These are phyloP conservation scores for Aschersonia sp. DNA, from an alignment of 2,329 filamentous ascomycete genomes.

Conservation along the genomic window DNA sequence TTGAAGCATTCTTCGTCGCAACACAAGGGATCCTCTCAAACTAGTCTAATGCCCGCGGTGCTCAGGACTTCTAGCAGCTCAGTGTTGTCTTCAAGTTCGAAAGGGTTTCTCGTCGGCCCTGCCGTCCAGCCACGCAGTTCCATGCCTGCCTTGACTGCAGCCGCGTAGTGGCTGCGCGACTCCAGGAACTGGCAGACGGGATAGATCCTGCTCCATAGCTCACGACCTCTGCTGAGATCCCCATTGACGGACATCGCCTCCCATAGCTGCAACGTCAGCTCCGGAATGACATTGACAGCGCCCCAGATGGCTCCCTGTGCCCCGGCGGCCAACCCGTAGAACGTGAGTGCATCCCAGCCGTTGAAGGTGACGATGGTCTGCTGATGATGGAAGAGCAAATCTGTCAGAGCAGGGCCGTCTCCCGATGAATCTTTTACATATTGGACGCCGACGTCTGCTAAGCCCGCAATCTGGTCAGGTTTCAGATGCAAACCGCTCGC, in stretches of 20 bases:
- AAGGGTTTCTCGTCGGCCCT: conserved; percentile 27
- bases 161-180: conserved; percentile 23
- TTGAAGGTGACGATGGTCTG: conserved; percentile 28
- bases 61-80: neutral
- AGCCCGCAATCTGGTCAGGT: conserved; percentile 21
- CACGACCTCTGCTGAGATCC: conserved; percentile 22
- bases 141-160: conserved; percentile 30
- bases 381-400: conserved; percentile 22
- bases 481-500: conserved; percentile 8
- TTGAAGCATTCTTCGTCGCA: neutral
- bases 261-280: conserved; percentile 27
- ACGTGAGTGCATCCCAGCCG: conserved; percentile 33
- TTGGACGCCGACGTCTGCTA: conserved; percentile 25
- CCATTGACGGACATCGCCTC: conserved; percentile 18
- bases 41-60: neutral
- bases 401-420: conserved; percentile 28
- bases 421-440: conserved; percentile 35
- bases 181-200: conserved; percentile 32
- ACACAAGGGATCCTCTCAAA: neutral
- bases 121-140: conserved; percentile 25
- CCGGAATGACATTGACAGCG: conserved; percentile 30
- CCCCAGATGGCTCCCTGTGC: conserved; percentile 30
- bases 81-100: neutral
- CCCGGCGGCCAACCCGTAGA: conserved; percentile 30
- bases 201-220: conserved; percentile 28